phyloP scores from a whole-genome alignment of 2,329 filamentous ascomycete genomes.

The Corynespora cassiicola region DNA sequence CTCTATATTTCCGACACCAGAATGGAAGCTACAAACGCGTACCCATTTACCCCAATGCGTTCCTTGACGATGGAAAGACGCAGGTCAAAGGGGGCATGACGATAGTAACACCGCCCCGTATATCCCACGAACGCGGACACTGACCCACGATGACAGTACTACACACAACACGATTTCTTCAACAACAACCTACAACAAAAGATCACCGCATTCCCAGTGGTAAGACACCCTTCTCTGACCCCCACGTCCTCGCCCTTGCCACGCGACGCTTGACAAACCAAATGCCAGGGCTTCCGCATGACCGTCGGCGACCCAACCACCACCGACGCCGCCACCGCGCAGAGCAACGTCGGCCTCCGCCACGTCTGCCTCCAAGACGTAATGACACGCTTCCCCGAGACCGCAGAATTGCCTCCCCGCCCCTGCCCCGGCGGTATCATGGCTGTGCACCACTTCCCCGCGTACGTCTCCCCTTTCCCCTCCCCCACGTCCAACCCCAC shows the following conservation, averaged over 20 bases:
- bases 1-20: constrained; percentile 17
- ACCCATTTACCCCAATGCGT: constrained; percentile 14
- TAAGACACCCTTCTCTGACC: constrained; percentile 4
- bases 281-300: constrained; percentile 38
- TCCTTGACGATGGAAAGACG: constrained; percentile 14
- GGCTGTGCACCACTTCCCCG: constrained; percentile 30
- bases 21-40: constrained; percentile 22
- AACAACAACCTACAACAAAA: constrained; percentile 19
- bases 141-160: too few species aligned
- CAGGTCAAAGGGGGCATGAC: constrained; percentile 24
- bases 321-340: constrained; percentile 29
- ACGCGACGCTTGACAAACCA: too few species aligned
- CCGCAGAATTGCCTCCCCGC: constrained; percentile 24
- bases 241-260: constrained; percentile 6
- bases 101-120: too few species aligned
- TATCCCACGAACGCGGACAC: too few species aligned
- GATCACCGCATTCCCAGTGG: constrained; percentile 20
- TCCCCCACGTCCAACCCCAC: constrained; percentile 1
- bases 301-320: constrained; percentile 38
- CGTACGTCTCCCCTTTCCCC: constrained; percentile 17
- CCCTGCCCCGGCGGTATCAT: constrained; percentile 33
- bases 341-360: constrained; percentile 24
- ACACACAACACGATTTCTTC: constrained; percentile 34
- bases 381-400: constrained; percentile 36
- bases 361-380: constrained; percentile 37